Percentiles rank a stretch among this genome's conserved stretches.
Evolutionary conservation across 768 basidiomycete genomes (phyloP).

Genomic region (Naganishia onofrii): DNA sequence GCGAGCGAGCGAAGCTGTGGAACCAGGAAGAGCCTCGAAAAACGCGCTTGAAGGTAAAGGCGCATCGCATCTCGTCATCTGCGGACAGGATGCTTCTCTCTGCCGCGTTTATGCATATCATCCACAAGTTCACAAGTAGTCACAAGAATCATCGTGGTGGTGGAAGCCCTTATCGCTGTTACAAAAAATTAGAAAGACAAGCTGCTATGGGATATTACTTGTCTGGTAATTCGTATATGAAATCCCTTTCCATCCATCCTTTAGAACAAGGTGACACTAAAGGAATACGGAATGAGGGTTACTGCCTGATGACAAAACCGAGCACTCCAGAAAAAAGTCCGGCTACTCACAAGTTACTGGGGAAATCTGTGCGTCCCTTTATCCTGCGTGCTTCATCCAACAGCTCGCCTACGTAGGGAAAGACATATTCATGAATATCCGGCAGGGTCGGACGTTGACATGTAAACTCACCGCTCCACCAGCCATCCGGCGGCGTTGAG

Average conservation of each 20-base stretch:
- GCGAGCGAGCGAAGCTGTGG: too few species aligned
- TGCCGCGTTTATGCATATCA: too few species aligned
- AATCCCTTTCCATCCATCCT: not conserved
- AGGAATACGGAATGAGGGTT: not conserved
- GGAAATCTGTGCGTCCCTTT: constrained; percentile 51
- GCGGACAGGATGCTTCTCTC: not conserved
- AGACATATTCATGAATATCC: not conserved
- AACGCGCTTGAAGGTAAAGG: constrained; percentile 2
- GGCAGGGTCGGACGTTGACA: constrained; percentile 38
- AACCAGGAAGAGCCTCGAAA: not conserved
- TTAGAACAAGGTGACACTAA: constrained; percentile 42
- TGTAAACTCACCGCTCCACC: constrained; percentile 92
- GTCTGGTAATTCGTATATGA: too few species aligned
- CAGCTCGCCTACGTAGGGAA: constrained; percentile 35
- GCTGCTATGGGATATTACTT: too few species aligned
- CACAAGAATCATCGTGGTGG: too few species aligned
- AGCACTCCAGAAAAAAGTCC: not conserved
- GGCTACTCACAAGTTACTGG: constrained; percentile 51
- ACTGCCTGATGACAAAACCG: not conserved
- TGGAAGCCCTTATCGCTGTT: too few species aligned
- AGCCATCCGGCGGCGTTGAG: constrained; percentile 88
- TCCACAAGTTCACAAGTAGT: too few species aligned
- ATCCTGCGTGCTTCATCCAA: constrained; percentile 50
- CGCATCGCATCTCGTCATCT: not conserved
- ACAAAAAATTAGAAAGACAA: too few species aligned